A percentile compares a stretch with the other conserved stretches of the same genome.
Evolutionary conservation across 441 rosid species (phyloP).

Genomic region (Euphorbia schlechtendalii): DNA sequence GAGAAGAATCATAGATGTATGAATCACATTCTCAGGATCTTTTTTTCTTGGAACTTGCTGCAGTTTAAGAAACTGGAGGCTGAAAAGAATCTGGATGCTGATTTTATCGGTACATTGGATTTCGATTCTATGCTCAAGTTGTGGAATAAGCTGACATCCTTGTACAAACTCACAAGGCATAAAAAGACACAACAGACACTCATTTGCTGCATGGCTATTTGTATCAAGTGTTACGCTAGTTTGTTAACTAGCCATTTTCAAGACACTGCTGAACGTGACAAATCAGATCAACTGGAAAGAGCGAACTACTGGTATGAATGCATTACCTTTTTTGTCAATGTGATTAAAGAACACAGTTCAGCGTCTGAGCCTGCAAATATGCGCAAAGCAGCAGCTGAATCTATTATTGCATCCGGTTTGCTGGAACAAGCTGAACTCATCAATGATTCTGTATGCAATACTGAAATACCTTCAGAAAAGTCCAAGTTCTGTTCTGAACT

Average conservation of each 20-base stretch:
- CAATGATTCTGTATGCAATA: conserved; percentile 42
- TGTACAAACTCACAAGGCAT: conserved; percentile 54
- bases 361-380: conserved; percentile 76
- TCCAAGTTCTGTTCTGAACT: conserved; percentile 21
- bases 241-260: conserved; percentile 31
- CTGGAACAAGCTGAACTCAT: conserved; percentile 71
- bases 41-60: conserved; percentile 74
- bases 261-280: conserved; percentile 20
- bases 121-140: conserved; percentile 48
- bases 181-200: conserved; percentile 57
- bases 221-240: conserved; percentile 49
- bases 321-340: conserved; percentile 43
- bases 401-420: conserved; percentile 78
- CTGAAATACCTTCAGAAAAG: conserved; percentile 30
- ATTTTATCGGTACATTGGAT: conserved; percentile 55
- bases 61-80: conserved; percentile 40
- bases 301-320: conserved; percentile 37
- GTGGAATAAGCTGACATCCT: conserved; percentile 57
- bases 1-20: conserved; percentile 72
- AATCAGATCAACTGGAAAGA: conserved; percentile 26
- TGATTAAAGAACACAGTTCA: conserved; percentile 64
- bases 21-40: conserved; percentile 65
- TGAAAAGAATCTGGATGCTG: conserved; percentile 24
- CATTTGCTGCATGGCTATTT: conserved; percentile 82
- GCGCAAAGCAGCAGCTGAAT: conserved; percentile 81